phyloP scores from a whole-genome alignment of 495 filamentous ascomycete genomes.

The Neurospora sp. region DNA sequence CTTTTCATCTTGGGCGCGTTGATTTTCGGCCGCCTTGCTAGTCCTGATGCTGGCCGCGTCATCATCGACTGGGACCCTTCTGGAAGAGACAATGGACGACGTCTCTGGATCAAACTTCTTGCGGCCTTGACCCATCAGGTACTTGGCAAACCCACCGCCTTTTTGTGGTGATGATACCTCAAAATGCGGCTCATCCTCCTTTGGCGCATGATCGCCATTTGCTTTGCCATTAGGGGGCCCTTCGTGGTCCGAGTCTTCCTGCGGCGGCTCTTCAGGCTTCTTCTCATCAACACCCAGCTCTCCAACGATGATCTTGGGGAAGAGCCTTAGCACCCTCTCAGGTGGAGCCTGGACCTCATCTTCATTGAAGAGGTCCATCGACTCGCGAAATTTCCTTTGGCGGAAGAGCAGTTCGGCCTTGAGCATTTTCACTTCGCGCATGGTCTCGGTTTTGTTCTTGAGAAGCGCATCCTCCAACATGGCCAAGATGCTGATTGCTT shows the following conservation, averaged over 20 bases:
- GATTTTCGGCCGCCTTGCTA: constrained; percentile 26
- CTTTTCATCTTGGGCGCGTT: constrained; percentile 53
- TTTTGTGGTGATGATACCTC: constrained; percentile 34
- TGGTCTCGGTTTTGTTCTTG: constrained; percentile 65
- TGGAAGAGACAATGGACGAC: constrained; percentile 55
- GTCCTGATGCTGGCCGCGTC: constrained; percentile 36
- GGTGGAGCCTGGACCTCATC: constrained; percentile 77
- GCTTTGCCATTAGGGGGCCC: constrained; percentile 36
- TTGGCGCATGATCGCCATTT: constrained; percentile 32
- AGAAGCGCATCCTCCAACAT: constrained; percentile 91
- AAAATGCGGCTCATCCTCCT: constrained; percentile 14
- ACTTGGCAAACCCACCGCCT: constrained; percentile 36
- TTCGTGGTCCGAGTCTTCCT: constrained; percentile 32
- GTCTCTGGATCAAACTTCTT: constrained; percentile 45
- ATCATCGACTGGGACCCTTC: constrained; percentile 33
- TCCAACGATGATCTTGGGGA: constrained; percentile 75
- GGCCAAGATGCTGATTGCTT: constrained; percentile 78
- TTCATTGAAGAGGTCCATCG: constrained; percentile 77
- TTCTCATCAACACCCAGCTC: constrained; percentile 45
- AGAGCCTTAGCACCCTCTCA: constrained; percentile 77
- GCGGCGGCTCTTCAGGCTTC: constrained; percentile 20
- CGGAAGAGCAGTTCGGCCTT: constrained; percentile 84
- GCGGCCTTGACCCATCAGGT: constrained; percentile 39
- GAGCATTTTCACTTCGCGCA: constrained; percentile 76
- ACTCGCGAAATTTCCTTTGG: constrained; percentile 73